A percentile compares a stretch with the other conserved stretches of the same genome.
These are phyloP conservation scores for Fusarium nelsonii DNA, from an alignment of 2,329 filamentous ascomycete genomes.

Conservation along the genomic window DNA sequence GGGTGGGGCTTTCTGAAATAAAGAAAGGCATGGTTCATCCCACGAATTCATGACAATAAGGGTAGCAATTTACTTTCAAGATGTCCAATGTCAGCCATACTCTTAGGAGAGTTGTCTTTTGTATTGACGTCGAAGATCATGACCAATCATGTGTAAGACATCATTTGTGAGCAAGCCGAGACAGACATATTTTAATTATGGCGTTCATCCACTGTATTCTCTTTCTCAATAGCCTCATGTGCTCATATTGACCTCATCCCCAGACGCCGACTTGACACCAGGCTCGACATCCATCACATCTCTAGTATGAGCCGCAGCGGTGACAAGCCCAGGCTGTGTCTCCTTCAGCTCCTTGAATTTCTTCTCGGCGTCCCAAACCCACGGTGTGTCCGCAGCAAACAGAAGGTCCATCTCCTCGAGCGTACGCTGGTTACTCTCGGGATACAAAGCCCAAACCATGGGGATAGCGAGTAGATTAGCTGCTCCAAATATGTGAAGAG, in stretches of 20 bases:
- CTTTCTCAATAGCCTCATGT: background rate
- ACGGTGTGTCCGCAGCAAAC: constrained; percentile 75
- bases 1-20: no score
- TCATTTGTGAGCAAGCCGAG: background rate
- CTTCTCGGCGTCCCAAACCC: constrained; percentile 78
- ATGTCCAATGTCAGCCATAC: no score
- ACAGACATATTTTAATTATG: no score
- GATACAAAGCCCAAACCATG: constrained; percentile 80
- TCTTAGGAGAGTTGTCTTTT: no score
- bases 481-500: constrained; percentile 78
- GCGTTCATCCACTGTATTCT: rapidly evolving
- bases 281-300: constrained; percentile 27
- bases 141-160: no score
- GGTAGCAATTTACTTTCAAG: no score
- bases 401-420: constrained; percentile 81
- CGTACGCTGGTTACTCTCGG: constrained; percentile 79
- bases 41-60: no score
- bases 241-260: constrained; percentile 21
- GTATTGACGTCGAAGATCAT: background rate
- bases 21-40: no score
- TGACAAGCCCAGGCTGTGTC: constrained; percentile 64
- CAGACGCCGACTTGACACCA: constrained; percentile 11
- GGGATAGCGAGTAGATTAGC: constrained; percentile 75
- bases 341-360: constrained; percentile 72
- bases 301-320: constrained; percentile 3